Base-by-base conservation (phyloP, 2,329 filamentous ascomycete species). In the Parascedosporium putredinis region DNA sequence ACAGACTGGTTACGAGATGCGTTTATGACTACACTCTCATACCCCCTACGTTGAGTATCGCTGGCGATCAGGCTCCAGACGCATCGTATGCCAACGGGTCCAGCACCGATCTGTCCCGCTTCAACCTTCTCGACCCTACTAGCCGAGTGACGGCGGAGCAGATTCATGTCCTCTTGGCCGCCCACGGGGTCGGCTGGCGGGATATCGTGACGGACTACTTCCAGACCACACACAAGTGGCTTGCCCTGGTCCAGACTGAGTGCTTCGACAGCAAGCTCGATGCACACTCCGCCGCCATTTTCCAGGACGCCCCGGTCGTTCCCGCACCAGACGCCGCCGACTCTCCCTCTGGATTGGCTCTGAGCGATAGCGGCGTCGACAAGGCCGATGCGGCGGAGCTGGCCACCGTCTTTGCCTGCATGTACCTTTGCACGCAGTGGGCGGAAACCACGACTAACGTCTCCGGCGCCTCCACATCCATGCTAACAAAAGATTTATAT, bases 381-480 rank as follows among this genome's bases (percentile, higher is more conserved):
- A 25, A 53, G 44, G 48, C 55, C 56, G 25, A 57, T 49, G 55
- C 61, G 27, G 56, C 59, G 10, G 62, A 62, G 14, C 47, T 67
- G 16, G 69, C 67, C 20, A 59, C 71, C 23, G 60, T 71, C 40
- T 56, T 71, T 23, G 62, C 69, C 22, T 66, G 67, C 49, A 72
- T 72, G 65, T 65, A 70, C 50, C 63, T 72, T 16, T 64, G 60
- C 18, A 67, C 67, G 14, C 59, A 63, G 43, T 64, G 63, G 49
- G 59, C 62, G 43, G 64, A 69, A 18, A 58, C 60, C 27, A 53
- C 54, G 2, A 52, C 56, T 1, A 64, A 42, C 18, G 18, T 49
- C 8, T 43, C 23, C 0, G 53, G 49, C 20, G 63, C 57, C 47
- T 66, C 63, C 23, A 29, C 2, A 6, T 18, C 42, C 10, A 45